Evolutionary conservation across 768 basidiomycete species (phyloP).

Genomic region (Pleurotus sapidus): DNA sequence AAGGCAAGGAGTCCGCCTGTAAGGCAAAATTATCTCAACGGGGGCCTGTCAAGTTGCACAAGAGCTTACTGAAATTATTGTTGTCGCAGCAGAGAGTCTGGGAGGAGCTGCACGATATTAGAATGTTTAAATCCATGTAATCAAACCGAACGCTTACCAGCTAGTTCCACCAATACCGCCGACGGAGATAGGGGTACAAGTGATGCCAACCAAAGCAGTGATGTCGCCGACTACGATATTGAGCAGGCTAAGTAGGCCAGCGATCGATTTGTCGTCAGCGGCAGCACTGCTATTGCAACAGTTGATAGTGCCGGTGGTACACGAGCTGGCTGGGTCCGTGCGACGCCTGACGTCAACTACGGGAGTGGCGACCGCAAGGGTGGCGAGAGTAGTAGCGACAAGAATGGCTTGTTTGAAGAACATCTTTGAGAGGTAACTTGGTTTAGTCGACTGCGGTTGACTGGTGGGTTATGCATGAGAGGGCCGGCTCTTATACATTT

Average conservation of each 20-base stretch:
- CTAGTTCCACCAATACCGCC: constrained; percentile 13
- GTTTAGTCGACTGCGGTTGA: neutral
- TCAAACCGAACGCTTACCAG: neutral
- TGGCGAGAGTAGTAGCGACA: neutral
- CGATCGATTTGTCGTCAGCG: neutral
- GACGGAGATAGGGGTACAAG: constrained; percentile 17
- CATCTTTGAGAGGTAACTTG: neutral
- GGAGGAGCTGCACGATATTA: constrained; percentile 10
- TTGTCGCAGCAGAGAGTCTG: constrained; percentile 24
- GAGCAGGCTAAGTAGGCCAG: constrained; percentile 12
- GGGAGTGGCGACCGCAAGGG: neutral
- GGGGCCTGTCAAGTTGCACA: constrained; percentile 10
- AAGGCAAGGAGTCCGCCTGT: constrained; percentile 23
- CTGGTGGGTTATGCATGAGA: neutral
- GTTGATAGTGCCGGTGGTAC: neutral
- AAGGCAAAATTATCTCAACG: neutral
- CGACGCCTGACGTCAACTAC: neutral
- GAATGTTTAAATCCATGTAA: neutral
- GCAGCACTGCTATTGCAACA: neutral
- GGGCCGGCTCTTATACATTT: neutral
- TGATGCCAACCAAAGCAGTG: constrained; percentile 1
- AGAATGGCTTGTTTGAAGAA: neutral
- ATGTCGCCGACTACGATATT: constrained; percentile 18
- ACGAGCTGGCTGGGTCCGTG: neutral
- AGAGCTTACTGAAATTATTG: constrained; percentile 11